Evolutionary conservation across 805 yeast species (phyloP), one percentile per base, ranked within the genome.

Genomic region (Metschnikowia bowlesiae): DNA sequence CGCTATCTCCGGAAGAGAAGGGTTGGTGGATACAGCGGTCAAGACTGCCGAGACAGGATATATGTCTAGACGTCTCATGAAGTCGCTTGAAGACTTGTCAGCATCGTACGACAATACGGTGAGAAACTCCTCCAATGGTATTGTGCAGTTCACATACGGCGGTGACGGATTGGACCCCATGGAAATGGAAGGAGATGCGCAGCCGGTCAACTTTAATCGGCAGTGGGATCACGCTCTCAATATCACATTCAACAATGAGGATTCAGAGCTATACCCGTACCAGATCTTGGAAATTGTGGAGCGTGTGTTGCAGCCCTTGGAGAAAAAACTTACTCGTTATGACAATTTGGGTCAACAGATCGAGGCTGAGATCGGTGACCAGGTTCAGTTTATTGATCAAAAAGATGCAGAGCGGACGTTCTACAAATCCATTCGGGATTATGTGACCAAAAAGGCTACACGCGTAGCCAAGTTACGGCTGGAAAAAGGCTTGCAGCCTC

Each of bases 1-100:
- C 69, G 97, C 98, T 47, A 94, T 94, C 97, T 98, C 99, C 65
- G 99, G 99, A 77, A 89, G 99, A 81, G 99, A 94, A 76, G 99
- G 99, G 79, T 79, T 94, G 67, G 95, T 94, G 68, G 99, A 94
- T 80, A 94, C 99, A 49, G 99, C 99, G 13, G 99, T 94, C 44
- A 94, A 94, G 70, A 94, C 99, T 39, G 98, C 99, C 2, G 98
- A 92, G 68, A 92, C 99, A 4, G 98, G 98, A 65, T 91, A 91
- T 71, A 92, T 92, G 95, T 92, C 98, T 26, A 87, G 99, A 71
- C 84, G 99, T 69, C 78, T 92, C 67, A 92, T 92, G 99, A 92
- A 92, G 69, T 94, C 98, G 6, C 75, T 94, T 61, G 99, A 94
- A 73, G 99, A 94, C 74, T 77, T 94, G 66, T 89, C 97, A 45